Conservation (phyloP, 345 rosid species). For the Eucalyptus regnans region DNA sequence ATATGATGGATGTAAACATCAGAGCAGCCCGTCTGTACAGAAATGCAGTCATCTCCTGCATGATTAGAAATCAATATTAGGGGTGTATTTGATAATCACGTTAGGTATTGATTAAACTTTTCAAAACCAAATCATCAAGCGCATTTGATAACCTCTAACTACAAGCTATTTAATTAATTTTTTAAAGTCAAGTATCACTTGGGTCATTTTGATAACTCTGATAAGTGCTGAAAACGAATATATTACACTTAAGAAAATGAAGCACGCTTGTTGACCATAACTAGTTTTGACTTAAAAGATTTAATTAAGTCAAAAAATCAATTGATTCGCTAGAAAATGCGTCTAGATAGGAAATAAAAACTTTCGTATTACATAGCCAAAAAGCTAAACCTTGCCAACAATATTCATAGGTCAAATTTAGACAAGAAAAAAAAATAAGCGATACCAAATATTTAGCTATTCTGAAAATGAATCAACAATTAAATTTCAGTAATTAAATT, state of each 20-base stretch:
- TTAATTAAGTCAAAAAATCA: background rate
- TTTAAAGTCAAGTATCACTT: background rate
- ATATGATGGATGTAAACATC: conserved; percentile 64
- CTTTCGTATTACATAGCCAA: background rate
- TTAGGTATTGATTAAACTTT: background rate
- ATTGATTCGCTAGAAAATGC: background rate
- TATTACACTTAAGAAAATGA: background rate
- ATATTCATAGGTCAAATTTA: background rate
- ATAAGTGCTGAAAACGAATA: background rate
- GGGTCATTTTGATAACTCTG: background rate
- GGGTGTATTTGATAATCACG: background rate
- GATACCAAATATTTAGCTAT: background rate
- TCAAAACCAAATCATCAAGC: background rate
- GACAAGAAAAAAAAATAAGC: background rate
- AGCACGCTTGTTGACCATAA: background rate
- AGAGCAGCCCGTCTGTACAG: conserved; percentile 84
- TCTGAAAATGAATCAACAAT: background rate
- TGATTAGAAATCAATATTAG: background rate
- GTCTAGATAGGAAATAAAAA: background rate
- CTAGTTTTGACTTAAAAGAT: background rate
- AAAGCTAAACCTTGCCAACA: background rate
- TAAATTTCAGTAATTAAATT: background rate
- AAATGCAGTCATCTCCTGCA: conserved; percentile 88
- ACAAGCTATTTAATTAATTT: background rate
- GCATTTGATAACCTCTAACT: background rate